A percentile compares a stretch with the other conserved stretches of the same genome.
Conservation (phyloP, 495 filamentous ascomycete species). For the Penicillium atrosanguineum region DNA sequence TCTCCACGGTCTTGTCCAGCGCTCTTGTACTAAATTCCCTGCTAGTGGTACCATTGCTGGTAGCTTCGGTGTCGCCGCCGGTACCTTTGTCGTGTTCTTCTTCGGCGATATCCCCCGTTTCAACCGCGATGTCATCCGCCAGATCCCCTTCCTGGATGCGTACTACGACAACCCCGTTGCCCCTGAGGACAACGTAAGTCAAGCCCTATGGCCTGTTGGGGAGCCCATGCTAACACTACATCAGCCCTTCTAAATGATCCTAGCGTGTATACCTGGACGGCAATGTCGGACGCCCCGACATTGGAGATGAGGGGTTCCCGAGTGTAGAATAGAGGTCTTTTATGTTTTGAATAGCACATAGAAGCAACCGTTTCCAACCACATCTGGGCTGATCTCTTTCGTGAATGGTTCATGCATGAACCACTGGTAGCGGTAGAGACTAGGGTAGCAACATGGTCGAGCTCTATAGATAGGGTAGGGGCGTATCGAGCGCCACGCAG, state of each 20-base stretch:
- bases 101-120: conserved; percentile 69
- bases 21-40: conserved; percentile 7
- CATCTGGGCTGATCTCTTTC: conserved; percentile 9
- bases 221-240: conserved; percentile 19
- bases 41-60: conserved; percentile 52
- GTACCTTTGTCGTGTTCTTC: conserved; percentile 66
- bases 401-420: background rate
- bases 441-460: background rate
- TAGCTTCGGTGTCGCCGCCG: conserved; percentile 59
- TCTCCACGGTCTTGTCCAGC: background rate
- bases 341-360: conserved; percentile 40
- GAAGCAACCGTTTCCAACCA: conserved; percentile 23
- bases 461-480: background rate
- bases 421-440: background rate
- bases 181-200: conserved; percentile 63
- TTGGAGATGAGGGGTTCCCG: conserved; percentile 6
- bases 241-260: conserved; percentile 44
- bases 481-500: background rate
- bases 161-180: conserved; percentile 58
- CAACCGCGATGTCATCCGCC: conserved; percentile 61
- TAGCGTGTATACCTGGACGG: conserved; percentile 10
- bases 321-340: conserved; percentile 23
- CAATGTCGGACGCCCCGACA: conserved; percentile 1
- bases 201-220: background rate
- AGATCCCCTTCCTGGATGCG: conserved; percentile 58